phyloP scores from a whole-genome alignment of 1,284 basidiomycete genomes.

The Coniferiporia sulphurascens region DNA sequence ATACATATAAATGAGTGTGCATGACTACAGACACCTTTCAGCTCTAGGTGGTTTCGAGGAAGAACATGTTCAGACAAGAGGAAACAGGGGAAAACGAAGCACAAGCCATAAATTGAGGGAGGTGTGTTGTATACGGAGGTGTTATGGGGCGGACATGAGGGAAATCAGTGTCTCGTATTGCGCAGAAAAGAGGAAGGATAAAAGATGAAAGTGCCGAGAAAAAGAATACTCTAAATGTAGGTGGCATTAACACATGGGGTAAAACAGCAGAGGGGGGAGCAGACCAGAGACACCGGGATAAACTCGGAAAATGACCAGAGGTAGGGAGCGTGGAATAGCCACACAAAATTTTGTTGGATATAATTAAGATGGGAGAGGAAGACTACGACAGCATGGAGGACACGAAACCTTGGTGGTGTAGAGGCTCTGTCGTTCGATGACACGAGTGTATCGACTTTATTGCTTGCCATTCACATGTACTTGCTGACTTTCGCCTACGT shows the following conservation, averaged over 20 bases:
- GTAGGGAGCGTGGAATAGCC: background rate
- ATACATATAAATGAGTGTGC: too few species aligned
- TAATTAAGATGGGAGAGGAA: background rate
- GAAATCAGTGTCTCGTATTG: background rate
- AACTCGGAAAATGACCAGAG: background rate
- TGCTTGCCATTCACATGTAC: constrained; percentile 26
- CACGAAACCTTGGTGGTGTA: background rate
- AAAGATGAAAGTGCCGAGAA: background rate
- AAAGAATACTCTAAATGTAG: background rate
- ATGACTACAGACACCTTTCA: too few species aligned
- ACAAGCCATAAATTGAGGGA: too few species aligned
- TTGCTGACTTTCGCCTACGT: constrained; percentile 39
- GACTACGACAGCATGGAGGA: background rate
- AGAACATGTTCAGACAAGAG: too few species aligned
- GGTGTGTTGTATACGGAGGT: too few species aligned
- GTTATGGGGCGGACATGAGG: too few species aligned
- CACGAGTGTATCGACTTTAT: constrained; percentile 4
- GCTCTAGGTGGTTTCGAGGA: too few species aligned
- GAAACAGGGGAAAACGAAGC: too few species aligned
- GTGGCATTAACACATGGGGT: background rate
- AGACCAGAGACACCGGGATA: background rate
- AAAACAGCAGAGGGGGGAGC: background rate
- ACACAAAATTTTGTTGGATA: background rate
- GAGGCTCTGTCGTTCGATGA: background rate
- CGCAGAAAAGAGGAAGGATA: background rate